These are phyloP conservation scores for Cystoisospora suis DNA, from an alignment of 169 alveolate genomes.

Conservation along the genomic window DNA sequence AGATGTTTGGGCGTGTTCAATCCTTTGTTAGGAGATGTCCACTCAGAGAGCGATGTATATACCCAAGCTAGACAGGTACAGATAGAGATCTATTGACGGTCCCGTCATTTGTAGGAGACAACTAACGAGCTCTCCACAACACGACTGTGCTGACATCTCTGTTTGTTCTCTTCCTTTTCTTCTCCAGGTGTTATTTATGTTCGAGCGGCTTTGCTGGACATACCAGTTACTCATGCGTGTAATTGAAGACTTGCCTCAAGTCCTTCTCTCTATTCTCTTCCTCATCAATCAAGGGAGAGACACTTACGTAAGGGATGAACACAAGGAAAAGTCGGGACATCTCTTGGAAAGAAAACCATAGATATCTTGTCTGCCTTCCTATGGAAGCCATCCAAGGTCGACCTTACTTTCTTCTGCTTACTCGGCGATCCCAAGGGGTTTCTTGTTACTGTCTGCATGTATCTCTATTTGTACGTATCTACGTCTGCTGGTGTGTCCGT, in stretches of 20 bases:
- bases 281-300: slow-evolving; percentile 53
- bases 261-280: slow-evolving; percentile 44
- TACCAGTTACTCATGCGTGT: slow-evolving; percentile 55
- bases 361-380: too few species aligned
- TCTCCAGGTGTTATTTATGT: slow-evolving; percentile 54
- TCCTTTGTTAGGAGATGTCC: too few species aligned
- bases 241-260: slow-evolving; percentile 62
- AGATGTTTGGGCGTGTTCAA: too few species aligned
- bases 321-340: too few species aligned
- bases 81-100: background rate
- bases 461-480: slow-evolving; percentile 6
- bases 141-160: background rate
- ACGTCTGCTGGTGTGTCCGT: too few species aligned
- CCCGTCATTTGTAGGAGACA: background rate
- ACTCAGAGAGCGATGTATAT: too few species aligned
- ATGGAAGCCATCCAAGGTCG: too few species aligned
- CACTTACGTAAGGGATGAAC: slow-evolving; percentile 51
- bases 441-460: background rate
- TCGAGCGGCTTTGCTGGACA: slow-evolving; percentile 58
- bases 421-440: too few species aligned
- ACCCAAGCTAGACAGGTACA: too few species aligned
- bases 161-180: background rate
- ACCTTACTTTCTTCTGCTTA: too few species aligned
- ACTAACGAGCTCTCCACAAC: background rate
- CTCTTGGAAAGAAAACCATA: too few species aligned